Conservation (phyloP, 768 basidiomycete genomes). For the Holtermannia corniformis region DNA sequence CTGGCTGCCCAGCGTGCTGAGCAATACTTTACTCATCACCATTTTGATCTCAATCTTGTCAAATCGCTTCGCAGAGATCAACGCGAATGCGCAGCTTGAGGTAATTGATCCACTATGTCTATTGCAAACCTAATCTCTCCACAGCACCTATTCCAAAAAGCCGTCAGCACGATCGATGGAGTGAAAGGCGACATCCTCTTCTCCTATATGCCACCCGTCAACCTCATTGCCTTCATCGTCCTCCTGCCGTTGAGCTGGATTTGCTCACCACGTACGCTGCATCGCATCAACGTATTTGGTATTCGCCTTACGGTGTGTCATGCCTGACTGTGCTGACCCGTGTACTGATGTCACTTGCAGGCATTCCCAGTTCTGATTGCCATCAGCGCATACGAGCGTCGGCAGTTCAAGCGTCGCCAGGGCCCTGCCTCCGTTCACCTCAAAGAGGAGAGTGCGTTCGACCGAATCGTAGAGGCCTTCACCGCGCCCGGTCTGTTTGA, state of each 20-base stretch:
- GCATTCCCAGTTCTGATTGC: conserved; percentile 66
- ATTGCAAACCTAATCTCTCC: not conserved
- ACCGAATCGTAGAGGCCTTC: conserved; percentile 8
- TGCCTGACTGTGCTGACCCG: not conserved
- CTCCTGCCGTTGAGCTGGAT: conserved; percentile 70
- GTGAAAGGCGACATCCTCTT: conserved; percentile 84
- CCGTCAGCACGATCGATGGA: conserved; percentile 79
- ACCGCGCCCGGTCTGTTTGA: conserved; percentile 25
- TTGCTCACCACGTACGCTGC: conserved; percentile 65
- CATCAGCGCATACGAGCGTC: conserved; percentile 73
- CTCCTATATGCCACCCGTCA: conserved; percentile 72
- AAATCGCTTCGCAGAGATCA: conserved; percentile 74
- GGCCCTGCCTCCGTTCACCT: conserved; percentile 2
- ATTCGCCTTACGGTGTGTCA: conserved; percentile 63
- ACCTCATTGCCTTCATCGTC: conserved; percentile 55
- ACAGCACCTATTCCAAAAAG: conserved; percentile 76
- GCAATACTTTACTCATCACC: conserved; percentile 39
- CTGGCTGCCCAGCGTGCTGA: conserved; percentile 17
- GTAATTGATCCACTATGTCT: conserved; percentile 38
- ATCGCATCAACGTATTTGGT: conserved; percentile 72
- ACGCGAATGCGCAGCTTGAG: conserved; percentile 59
- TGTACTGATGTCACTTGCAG: conserved; percentile 37
- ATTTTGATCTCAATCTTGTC: conserved; percentile 82
- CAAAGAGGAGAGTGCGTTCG: conserved; percentile 12
- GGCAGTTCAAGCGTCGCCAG: conserved; percentile 15